Base-by-base conservation (phyloP, 306 rosid species). In the Rosa persica region DNA sequence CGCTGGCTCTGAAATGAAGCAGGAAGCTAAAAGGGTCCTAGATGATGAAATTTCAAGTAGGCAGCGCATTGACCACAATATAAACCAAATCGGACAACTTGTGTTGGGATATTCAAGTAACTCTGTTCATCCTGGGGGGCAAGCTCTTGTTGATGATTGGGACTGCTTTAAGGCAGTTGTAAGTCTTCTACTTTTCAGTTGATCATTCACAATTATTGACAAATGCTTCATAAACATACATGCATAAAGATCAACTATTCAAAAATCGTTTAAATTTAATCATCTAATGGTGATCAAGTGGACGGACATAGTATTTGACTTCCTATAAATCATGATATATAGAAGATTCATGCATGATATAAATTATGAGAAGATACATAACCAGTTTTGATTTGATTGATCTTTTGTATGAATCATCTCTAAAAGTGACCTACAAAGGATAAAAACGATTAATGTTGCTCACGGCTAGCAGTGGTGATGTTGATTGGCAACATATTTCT, bases 111-210 rank as follows among this genome's bases (percentile, higher is more conserved):
- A 74, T 27, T 67, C 78, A 39, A 80, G 77, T 4, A 77, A 77
- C 46, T 42, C 71, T 39, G 80, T 89, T 73, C 86, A 91, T 70
- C 76, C 77, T 2, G 16, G 77, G 0, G 89, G 87, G 17, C 87
- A 81, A 6, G 79, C 91, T 42, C 86, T 91, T 36, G 91, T 89
- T 0, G 91, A 89, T 80, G 90, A 89, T 74, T 91, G 93, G 96
- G 81, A 80, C 73, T 89, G 91, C 76, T 30, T 30, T 1, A 30
- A 30, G 34, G 2, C 34, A 30, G 34, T 30, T 1, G 34, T 30
- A 30, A 30, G 34, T 30, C 34, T 30, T 30, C 34, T 30, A 30
- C 1, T 30, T 30, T 30, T 30, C 34, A 30, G 34, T 30, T 30
- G 34, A 30, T 30, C 3, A 30, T 30, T 1, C 3, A 30, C 34